These are phyloP conservation scores for Thelonectria rubi DNA, from an alignment of 2,329 filamentous ascomycete species.

Conservation along the genomic window DNA sequence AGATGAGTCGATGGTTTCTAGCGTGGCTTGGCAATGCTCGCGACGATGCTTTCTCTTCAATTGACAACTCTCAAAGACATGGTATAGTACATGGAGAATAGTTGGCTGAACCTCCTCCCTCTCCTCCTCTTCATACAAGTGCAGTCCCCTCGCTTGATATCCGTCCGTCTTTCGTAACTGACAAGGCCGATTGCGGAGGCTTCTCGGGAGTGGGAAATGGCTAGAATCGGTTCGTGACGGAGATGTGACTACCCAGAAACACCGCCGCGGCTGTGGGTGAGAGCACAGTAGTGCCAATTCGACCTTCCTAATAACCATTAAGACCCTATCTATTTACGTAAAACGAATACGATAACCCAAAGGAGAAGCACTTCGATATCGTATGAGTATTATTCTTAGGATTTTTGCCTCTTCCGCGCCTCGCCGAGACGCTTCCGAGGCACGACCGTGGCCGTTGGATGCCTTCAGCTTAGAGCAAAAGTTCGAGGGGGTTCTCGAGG, in stretches of 20 bases:
- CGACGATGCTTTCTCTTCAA: constrained; percentile 26
- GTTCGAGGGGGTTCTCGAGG: constrained; percentile 94
- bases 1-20: background rate
- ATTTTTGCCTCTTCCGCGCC: constrained; percentile 6
- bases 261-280: constrained; percentile 18
- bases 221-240: constrained; percentile 25
- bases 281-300: constrained; percentile 24
- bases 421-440: constrained; percentile 6
- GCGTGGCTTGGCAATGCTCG: background rate
- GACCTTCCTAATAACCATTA: constrained; percentile 27
- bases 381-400: constrained; percentile 29
- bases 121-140: constrained; percentile 12
- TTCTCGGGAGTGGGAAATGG: constrained; percentile 16
- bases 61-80: constrained; percentile 22
- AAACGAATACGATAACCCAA: constrained; percentile 25
- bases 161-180: constrained; percentile 11
- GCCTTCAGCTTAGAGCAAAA: constrained; percentile 75
- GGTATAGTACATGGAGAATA: constrained; percentile 27
- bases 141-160: constrained; percentile 22
- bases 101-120: constrained; percentile 22
- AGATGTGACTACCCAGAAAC: constrained; percentile 19
- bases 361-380: constrained; percentile 28
- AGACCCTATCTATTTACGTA: constrained; percentile 30
- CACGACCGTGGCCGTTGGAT: constrained; percentile 19
- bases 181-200: constrained; percentile 28